Base-by-base conservation (phyloP, 805 yeast genomes). In the Debaryomyces maramus region DNA sequence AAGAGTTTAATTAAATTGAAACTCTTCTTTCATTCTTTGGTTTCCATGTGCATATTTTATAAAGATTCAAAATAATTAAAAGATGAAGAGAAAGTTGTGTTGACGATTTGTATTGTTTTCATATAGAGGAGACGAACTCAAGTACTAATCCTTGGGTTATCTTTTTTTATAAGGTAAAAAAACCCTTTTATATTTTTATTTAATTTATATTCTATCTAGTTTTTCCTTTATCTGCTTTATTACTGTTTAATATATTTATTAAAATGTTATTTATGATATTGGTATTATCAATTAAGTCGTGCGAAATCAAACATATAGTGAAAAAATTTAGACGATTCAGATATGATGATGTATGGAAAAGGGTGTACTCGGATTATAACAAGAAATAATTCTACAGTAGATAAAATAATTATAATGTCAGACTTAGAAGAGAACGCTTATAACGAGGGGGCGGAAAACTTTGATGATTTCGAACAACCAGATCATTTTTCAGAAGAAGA, bases 401-500 rank as follows among this genome's bases (percentile, higher is more conserved):
- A n/a, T n/a, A 18, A 14, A 13, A 24, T 24, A 29, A 17, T 16
- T 23, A 49, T 6, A 24, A 70, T 70, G 75, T 68, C 73, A 18
- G 74, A 70, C 58, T 52, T 53, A 34, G 75, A 70, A 56, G 75
- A 70, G 35, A 60, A 52, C 47, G 71, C 73, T 26, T 85, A 81
- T 65, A 83, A 86, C 62, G 89, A 83, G 36, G 83, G 76, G 36
- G 77, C 73, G 39, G 88, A 83, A 55, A 70, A 79, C 65, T 81
- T 65, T 52, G 95, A 80, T 51, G 95, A 89, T 54, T 86, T 84
- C 61, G 96, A 88, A 43, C 90, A 82, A 47, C 69, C 72, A 6
- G 95, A 85, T 46, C 88, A 85, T 55, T 82, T 81, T 60, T 83
- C 90, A 4, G 95, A 85, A 52, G 81, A 77, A 23, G 93, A 81